Evolutionary conservation across 164 flowering plant species (phyloP), one percentile per base, ranked within the genome.

Genomic region (Warburgia ugandensis): DNA sequence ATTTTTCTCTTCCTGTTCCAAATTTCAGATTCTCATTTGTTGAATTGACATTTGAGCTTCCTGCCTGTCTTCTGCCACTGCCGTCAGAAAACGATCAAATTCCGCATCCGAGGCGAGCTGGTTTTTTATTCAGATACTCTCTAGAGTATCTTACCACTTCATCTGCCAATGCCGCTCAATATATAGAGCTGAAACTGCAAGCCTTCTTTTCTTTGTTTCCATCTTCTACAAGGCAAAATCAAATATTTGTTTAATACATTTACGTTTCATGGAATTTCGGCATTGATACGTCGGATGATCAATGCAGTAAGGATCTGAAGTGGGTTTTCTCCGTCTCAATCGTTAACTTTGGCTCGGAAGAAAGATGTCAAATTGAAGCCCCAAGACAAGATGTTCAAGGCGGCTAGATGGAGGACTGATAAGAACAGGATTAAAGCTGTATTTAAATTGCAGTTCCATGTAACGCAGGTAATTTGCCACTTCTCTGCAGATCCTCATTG

Each of bases 351-450:
- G 27, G 26, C 48, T 33, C 6, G 35, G 45, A 11, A 41, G 7
- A 43, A 33, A 29, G 38, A 64, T 55, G 70, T 6, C 29, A 39
- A 42, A 31, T 36, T 66, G 68, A 59, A 51, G 60, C 39, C 26
- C 37, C 8, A 29, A 41, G 66, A 4, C 58, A 79, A 62, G 63
- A 86, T 86, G 97, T 90, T 86, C 68, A 75, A 70, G 79, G 55
- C 90, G 29, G 75, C 75, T 59, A 66, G 81, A 77, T 86, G 97
- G 97, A 81, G 90, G 73, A 77, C 73, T 63, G 95, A 90, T 58
- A 87, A 77, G 83, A 79, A 69, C 84, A 90, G 69, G 78, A 62
- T 78, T 81, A 86, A 82, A 65, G 72, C 63, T 52, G 79, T 64
- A 2, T 86, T 84, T 77, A 86, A 71, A 52, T 65, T 90, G 66